Conservation (phyloP, 257 asterid genomes). For the Plantago major region DNA sequence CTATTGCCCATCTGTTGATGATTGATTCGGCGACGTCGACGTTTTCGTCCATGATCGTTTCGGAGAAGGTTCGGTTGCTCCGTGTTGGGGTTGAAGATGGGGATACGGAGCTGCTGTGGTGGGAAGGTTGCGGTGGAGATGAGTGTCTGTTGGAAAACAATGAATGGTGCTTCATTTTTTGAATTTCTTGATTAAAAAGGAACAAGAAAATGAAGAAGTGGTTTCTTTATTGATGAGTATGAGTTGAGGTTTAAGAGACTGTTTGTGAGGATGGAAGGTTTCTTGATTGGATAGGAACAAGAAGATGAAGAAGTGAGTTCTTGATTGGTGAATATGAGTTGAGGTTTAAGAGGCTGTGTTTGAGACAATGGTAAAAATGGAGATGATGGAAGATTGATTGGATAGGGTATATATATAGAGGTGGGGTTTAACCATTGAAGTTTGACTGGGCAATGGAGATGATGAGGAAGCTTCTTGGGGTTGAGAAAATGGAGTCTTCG, state of each 20-base stretch:
- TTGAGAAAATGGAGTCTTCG: not conserved
- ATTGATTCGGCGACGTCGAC: conserved; percentile 40
- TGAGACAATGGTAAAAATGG: not conserved
- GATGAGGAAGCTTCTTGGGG: not conserved
- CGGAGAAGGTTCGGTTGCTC: conserved; percentile 37
- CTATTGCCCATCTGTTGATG: conserved; percentile 38
- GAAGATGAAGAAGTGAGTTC: not conserved
- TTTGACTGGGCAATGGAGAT: conserved; percentile 9
- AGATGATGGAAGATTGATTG: not conserved
- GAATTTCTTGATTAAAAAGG: not conserved
- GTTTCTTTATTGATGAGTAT: not conserved
- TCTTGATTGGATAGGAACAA: not conserved
- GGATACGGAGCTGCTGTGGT: conserved; percentile 8
- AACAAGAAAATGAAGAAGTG: not conserved
- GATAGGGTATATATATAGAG: conserved; percentile 2
- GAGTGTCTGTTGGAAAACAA: conserved; percentile 32
- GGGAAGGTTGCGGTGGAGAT: conserved; percentile 31
- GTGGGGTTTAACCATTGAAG: not conserved
- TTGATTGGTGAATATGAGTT: not conserved
- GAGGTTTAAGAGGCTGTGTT: not conserved
- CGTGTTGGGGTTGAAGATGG: conserved; percentile 29
- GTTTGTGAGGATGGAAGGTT: not conserved
- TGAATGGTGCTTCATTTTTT: conserved; percentile 17
- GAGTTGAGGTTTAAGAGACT: not conserved
- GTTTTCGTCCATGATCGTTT: conserved; percentile 54